Conservation (phyloP, 108 stramenopile species). For the Skeletonema costatum region DNA sequence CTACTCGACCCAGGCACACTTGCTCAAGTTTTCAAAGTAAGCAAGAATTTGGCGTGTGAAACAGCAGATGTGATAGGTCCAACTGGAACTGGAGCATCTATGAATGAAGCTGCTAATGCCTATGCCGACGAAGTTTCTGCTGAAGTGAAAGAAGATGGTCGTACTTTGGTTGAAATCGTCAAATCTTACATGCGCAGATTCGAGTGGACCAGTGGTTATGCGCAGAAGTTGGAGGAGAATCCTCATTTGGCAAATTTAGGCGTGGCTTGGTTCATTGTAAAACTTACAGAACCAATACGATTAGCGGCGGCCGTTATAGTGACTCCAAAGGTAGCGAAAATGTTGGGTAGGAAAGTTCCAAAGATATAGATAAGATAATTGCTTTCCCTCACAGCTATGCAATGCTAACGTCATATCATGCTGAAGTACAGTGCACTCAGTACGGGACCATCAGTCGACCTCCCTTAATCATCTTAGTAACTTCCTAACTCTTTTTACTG, state of each 20-base stretch:
- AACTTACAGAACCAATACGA: conserved; percentile 93
- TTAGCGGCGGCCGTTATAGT: conserved; percentile 71
- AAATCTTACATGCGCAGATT: conserved; percentile 62
- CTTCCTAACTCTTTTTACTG: background rate
- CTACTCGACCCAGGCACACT: conserved; percentile 72
- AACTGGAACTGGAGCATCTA: conserved; percentile 32
- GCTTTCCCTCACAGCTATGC: conserved; percentile 2
- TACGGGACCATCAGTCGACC: background rate
- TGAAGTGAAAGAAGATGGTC: conserved; percentile 50
- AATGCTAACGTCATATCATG: background rate
- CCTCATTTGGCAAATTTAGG: conserved; percentile 87
- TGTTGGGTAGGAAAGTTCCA: conserved; percentile 50
- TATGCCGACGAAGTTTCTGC: conserved; percentile 39
- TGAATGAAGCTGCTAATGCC: conserved; percentile 51
- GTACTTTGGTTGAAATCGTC: conserved; percentile 67
- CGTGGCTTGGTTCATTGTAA: conserved; percentile 92
- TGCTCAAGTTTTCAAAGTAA: conserved; percentile 40
- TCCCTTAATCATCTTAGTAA: background rate
- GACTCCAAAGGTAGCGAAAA: conserved; percentile 71
- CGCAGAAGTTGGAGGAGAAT: conserved; percentile 67
- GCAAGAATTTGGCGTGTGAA: conserved; percentile 45
- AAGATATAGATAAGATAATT: conserved; percentile 1
- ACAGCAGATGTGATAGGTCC: conserved; percentile 47
- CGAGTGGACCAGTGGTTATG: conserved; percentile 62
- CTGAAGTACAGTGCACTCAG: background rate